Percentiles rank a stretch among this genome's conserved stretches.
Conservation (phyloP, 1,284 basidiomycete species). For the Heterobasidion irregulare region DNA sequence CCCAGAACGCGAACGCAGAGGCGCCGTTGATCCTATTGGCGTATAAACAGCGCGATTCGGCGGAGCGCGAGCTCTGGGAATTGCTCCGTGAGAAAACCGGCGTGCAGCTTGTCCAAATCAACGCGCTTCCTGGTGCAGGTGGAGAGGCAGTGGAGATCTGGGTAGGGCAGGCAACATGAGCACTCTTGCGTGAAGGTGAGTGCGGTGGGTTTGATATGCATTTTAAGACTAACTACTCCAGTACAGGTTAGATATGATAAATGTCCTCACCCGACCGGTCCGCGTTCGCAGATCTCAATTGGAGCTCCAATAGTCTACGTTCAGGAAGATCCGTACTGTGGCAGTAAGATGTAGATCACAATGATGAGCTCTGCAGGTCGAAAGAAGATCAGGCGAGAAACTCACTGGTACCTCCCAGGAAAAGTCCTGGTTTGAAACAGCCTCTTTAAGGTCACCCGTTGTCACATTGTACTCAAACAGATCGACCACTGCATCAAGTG, state of each 20-base stretch:
- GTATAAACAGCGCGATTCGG: constrained; percentile 75
- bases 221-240: too few species aligned
- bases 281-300: too few species aligned
- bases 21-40: constrained; percentile 57
- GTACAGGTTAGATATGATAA: too few species aligned
- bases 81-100: constrained; percentile 39
- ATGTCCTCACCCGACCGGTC: too few species aligned
- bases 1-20: neutral
- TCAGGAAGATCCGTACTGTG: neutral
- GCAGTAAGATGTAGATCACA: neutral
- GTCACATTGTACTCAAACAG: neutral
- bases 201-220: too few species aligned
- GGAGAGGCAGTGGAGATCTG: constrained; percentile 68
- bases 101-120: constrained; percentile 47
- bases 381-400: neutral
- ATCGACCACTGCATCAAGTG: neutral
- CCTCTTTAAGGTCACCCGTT: neutral
- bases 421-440: neutral
- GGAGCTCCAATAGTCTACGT: too few species aligned
- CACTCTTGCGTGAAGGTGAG: too few species aligned
- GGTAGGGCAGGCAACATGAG: constrained; percentile 25
- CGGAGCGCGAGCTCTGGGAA: constrained; percentile 68
- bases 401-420: neutral
- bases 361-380: neutral
- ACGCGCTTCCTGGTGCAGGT: constrained; percentile 43